Evolutionary conservation across 2,329 filamentous ascomycete species (phyloP), one percentile per base, ranked within the genome.

Genomic region (Botrytis sinoallii): DNA sequence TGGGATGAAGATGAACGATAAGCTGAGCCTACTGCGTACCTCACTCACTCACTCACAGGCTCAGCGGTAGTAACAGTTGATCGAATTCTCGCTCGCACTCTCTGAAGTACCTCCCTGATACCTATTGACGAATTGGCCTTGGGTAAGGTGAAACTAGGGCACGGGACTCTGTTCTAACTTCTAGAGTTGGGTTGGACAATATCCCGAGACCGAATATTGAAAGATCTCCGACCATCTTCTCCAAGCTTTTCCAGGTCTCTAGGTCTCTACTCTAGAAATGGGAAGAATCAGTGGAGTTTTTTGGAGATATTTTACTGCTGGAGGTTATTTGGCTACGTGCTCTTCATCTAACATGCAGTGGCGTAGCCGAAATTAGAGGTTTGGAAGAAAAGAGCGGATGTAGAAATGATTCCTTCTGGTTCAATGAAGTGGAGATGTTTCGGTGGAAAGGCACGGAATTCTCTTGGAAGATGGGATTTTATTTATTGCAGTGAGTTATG

Each of bases 201-300:
- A 42, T 25, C 25, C 52, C 67, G 44, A 71, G 59, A 71, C 59
- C 44, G 32, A 71, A 64, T 71, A 65, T 71, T 71, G 69, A 65
- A 71, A 64, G 69, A 64, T 65, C 69, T 71, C 69, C 40, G 68
- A n/a, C 46, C 46, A 6, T 68, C 59, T 70, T 63, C 55, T 70
- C 68, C 55, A 70, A 70, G 38, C 55, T 29, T 46, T 67, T 46
- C 57, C n/a, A 63, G 65, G 20, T 40, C 55, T 32, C 44, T 46
- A 32, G 32, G 12, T 20, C 25, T 32, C 22, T 20, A 48, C 68
- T 63, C 68, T 22, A 70, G 55, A 48, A 61, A 46, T 59, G 68
- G 52, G 52, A 44, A 44, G 57, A 70, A 38, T 38, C 8, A 25
- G 57, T 63, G 59, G 44, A 61, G 42, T 48, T 22, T 22, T 29